A percentile compares a stretch with the other conserved stretches of the same genome.
Evolutionary conservation across 352 stramenopile species (phyloP).

Genomic region (Sclerospora graminicola): DNA sequence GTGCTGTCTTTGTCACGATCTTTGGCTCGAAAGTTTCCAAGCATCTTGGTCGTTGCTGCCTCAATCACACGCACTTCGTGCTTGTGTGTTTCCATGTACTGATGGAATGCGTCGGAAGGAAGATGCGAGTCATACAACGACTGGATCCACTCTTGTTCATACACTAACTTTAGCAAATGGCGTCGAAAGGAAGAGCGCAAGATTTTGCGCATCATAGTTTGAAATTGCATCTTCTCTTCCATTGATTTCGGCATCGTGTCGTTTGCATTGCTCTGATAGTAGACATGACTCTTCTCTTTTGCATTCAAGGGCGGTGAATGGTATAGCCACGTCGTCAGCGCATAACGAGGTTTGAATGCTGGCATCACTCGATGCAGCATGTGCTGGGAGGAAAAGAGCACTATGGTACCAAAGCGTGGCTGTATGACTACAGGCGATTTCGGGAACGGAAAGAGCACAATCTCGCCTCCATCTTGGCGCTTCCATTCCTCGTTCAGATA

Average conservation of each 20-base stretch:
- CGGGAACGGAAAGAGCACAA: conserved; percentile 78
- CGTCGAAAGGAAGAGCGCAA: conserved; percentile 46
- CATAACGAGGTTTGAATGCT: conserved; percentile 31
- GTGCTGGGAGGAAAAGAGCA: conserved; percentile 71
- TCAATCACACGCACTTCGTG: conserved; percentile 40
- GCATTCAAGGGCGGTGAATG: too few relatives aligned
- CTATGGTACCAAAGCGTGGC: conserved; percentile 51
- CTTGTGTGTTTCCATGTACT: conserved; percentile 57
- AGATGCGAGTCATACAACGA: conserved; percentile 53
- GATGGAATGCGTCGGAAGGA: conserved; percentile 34
- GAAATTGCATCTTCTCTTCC: conserved; percentile 6
- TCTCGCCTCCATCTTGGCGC: conserved; percentile 58
- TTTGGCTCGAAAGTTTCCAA: conserved; percentile 47
- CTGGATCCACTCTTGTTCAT: conserved; percentile 40
- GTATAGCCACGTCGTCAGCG: conserved; percentile 74
- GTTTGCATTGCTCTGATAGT: too few relatives aligned
- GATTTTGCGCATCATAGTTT: conserved; percentile 38
- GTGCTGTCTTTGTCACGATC: conserved; percentile 14
- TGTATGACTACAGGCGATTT: conserved; percentile 17
- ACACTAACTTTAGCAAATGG: conserved; percentile 49
- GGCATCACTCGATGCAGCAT: conserved; percentile 75
- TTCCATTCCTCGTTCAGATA: conserved; percentile 81
- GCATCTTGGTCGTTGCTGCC: conserved; percentile 39
- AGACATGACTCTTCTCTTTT: too few relatives aligned
- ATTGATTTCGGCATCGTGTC: too few relatives aligned